Evolutionary conservation across 306 rosid genomes (phyloP).

Genomic region (Sesbania bispinosa): DNA sequence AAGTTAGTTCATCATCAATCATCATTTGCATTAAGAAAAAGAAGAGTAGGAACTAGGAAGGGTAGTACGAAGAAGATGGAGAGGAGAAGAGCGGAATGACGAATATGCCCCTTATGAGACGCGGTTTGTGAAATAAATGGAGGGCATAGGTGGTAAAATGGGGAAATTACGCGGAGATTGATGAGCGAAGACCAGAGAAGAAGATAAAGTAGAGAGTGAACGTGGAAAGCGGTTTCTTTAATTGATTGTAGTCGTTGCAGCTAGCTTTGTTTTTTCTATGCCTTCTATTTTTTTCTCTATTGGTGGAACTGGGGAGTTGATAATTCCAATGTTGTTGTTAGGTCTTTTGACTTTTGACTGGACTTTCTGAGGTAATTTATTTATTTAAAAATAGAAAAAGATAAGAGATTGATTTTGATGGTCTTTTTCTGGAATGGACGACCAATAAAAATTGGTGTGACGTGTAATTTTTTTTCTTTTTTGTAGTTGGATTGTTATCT

Average conservation of each 20-base stretch:
- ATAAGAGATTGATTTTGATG: background rate
- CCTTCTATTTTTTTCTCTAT: background rate
- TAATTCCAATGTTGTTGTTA: background rate
- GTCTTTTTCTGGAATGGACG: background rate
- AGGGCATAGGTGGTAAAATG: background rate
- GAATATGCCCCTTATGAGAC: constrained; percentile 26
- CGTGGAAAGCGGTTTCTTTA: constrained; percentile 31
- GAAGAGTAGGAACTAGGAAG: background rate
- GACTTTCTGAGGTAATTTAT: background rate
- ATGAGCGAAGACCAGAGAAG: background rate
- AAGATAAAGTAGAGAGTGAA: background rate
- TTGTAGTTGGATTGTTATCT: no score
- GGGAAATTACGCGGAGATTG: constrained; percentile 9
- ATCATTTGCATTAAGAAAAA: background rate
- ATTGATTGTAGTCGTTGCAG: constrained; percentile 19
- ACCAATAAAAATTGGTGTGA: no score
- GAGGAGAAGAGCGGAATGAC: constrained; percentile 7
- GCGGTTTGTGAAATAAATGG: constrained; percentile 42
- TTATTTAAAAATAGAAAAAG: background rate
- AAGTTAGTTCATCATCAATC: background rate
- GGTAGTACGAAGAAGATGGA: background rate
- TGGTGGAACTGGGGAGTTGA: background rate
- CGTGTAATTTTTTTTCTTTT: no score
- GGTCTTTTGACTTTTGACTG: constrained; percentile 16
- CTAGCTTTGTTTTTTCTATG: background rate